Percentiles rank a stretch among this genome's conserved stretches.
Conservation (phyloP, 352 stramenopile genomes). For the Globisporangium spiculum region DNA sequence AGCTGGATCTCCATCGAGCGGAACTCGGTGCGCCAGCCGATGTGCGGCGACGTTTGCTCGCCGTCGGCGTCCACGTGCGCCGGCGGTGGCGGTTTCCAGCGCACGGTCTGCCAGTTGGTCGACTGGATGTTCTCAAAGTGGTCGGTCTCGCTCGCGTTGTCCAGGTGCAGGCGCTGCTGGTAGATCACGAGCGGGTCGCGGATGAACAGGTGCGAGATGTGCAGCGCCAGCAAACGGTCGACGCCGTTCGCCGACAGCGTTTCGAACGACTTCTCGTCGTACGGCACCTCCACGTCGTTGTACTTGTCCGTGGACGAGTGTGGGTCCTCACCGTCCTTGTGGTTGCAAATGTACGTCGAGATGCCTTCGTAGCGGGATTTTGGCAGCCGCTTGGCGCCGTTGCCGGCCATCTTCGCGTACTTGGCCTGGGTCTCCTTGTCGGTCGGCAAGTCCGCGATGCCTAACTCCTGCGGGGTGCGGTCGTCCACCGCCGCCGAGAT, state of each 20-base stretch:
- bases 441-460: slow-evolving; percentile 31
- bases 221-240: slow-evolving; percentile 94
- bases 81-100: slow-evolving; percentile 99
- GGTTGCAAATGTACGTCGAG: slow-evolving; percentile 89
- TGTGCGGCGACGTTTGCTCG: slow-evolving; percentile 41
- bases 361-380: slow-evolving; percentile 95
- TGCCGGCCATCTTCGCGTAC: slow-evolving; percentile 92
- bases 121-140: slow-evolving; percentile 99
- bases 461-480: slow-evolving; percentile 81
- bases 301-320: slow-evolving; percentile 80
- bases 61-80: slow-evolving; percentile 36
- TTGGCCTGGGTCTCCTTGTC: slow-evolving; percentile 53
- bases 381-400: slow-evolving; percentile 90
- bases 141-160: slow-evolving; percentile 86
- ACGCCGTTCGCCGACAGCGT: slow-evolving; percentile 90
- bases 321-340: slow-evolving; percentile 81
- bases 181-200: slow-evolving; percentile 97
- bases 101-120: slow-evolving; percentile 99
- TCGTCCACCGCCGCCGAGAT: slow-evolving; percentile 98
- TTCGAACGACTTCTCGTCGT: slow-evolving; percentile 93
- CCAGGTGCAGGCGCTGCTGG: slow-evolving; percentile 83
- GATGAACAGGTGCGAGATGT: slow-evolving; percentile 99
- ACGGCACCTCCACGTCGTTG: slow-evolving; percentile 95
- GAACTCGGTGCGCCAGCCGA: slow-evolving; percentile 92
- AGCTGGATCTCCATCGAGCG: slow-evolving; percentile 99